A percentile compares a stretch with the other conserved stretches of the same genome.
phyloP scores from a whole-genome alignment of 2,329 filamentous ascomycete species.

The Nemania diffusa region DNA sequence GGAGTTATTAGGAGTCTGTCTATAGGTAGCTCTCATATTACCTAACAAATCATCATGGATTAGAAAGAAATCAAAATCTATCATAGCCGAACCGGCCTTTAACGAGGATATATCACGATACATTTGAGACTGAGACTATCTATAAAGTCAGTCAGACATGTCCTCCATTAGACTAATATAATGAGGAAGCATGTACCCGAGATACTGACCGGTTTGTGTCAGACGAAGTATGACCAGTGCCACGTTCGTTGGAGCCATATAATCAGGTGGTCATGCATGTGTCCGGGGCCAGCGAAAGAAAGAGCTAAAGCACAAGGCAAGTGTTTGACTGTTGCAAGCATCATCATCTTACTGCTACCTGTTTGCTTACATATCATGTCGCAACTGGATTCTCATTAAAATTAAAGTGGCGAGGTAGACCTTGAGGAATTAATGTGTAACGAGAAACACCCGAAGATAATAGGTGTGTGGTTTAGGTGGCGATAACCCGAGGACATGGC shows the following conservation, averaged over 20 bases:
- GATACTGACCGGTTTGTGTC: conserved; percentile 24
- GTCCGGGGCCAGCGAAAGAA: conserved; percentile 16
- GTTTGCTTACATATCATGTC: conserved; percentile 17
- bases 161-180: conserved; percentile 7
- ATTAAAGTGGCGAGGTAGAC: not conserved
- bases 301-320: not conserved
- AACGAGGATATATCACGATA: not conserved
- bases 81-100: conserved; percentile 2
- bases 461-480: not conserved
- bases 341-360: conserved; percentile 1
- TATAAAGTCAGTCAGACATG: conserved; percentile 19
- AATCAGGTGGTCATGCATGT: conserved; percentile 25
- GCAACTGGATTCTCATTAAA: not conserved
- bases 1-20: conserved; percentile 33
- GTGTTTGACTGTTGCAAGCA: not conserved
- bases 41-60: conserved; percentile 14
- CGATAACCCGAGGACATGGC: conserved; percentile 1
- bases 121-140: conserved; percentile 10
- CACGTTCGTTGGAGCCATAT: conserved; percentile 7
- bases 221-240: conserved; percentile 20
- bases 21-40: conserved; percentile 1
- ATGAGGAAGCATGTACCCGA: conserved; percentile 33
- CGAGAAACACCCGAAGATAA: not conserved
- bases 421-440: not conserved
- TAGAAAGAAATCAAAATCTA: not conserved